Evolutionary conservation across 768 basidiomycete genomes (phyloP), one percentile per base, ranked within the genome.

Genomic region (Punctularia strigosozonata): DNA sequence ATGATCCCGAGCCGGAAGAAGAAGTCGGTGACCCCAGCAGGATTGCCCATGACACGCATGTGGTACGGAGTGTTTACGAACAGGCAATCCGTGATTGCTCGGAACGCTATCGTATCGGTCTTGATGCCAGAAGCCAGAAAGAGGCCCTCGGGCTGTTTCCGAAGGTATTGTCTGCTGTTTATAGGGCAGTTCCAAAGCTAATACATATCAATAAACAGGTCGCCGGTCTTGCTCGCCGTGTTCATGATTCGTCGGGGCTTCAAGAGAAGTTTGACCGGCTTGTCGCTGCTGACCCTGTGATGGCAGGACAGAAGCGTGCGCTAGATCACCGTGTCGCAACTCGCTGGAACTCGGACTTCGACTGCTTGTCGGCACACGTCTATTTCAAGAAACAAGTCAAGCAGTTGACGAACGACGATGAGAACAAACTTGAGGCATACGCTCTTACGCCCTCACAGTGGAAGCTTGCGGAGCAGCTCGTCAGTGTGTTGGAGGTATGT

Each of bases 301-400:
- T 39, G 6, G 12, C 39, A 2, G 43, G 39, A 12, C 37, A 47
- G 8, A 42, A 52, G 40, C 18, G 20, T 2, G 33, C 46, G 2
- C 54, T 61, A 22, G 40, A 41, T 36, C 38, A 47, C 4, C 49
- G 46, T 19, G 51, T 59, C 36, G 50, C 57, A 20, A 60, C 58
- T 4, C 38, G 51, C 3, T 61, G 60, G 57, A 56, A 58, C 39
- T 50, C 54, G 10, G 55, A 61, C 31, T 38, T 54, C 17, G 48
- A 24, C 0, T 60, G 55, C 38, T 42, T 61, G 4, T 19, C 21
- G 4, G 43, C 55, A 12, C 56, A 59, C 41, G 26, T 56, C 4
- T 39, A 48, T 30, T 57, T 60, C 30, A 37, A 49, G 30, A 26
- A 30, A 18, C 31, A 49, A 21, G 44, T 59, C 22, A 40, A 53